phyloP scores from a whole-genome alignment of 2,329 filamentous ascomycete species.

The Colletotrichum musae region DNA sequence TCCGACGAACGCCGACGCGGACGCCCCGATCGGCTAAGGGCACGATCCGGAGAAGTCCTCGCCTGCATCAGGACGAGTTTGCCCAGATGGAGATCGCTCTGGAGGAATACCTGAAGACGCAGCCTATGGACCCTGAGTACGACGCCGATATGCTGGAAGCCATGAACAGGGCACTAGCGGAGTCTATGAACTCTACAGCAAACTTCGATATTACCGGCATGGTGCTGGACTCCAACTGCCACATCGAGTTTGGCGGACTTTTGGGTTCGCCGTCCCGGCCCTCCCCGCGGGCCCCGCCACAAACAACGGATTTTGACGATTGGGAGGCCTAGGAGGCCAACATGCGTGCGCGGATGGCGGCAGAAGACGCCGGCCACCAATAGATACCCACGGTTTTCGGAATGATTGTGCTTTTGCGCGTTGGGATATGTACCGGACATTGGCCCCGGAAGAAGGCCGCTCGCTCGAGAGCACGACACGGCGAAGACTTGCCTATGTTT shows the following conservation, averaged over 20 bases:
- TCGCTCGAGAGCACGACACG: too few relatives aligned
- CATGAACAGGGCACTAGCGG: constrained; percentile 38
- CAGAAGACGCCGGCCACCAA: constrained; percentile 15
- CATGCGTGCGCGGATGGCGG: constrained; percentile 28
- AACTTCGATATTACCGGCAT: constrained; percentile 37
- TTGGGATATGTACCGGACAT: neutral
- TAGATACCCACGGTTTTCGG: constrained; percentile 23
- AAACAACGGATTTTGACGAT: constrained; percentile 29
- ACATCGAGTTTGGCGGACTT: constrained; percentile 36
- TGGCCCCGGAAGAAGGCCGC: too few relatives aligned
- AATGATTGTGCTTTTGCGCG: constrained; percentile 1
- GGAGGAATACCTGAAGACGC: constrained; percentile 36
- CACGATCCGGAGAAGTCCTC: constrained; percentile 34
- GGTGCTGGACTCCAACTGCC: constrained; percentile 28
- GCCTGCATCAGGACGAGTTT: constrained; percentile 36
- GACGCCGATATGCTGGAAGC: constrained; percentile 39
- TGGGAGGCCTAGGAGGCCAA: constrained; percentile 35
- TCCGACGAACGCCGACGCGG: constrained; percentile 65
- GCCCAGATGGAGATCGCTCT: constrained; percentile 36
- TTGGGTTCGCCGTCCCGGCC: constrained; percentile 31
- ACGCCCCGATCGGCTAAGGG: constrained; percentile 53
- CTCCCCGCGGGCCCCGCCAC: constrained; percentile 18
- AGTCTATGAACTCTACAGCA: constrained; percentile 28
- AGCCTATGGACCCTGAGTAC: constrained; percentile 32
- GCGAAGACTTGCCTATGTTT: too few relatives aligned